Percentiles rank a stretch among this genome's conserved stretches.
phyloP scores from a whole-genome alignment of 805 yeast genomes.

The Candida chilensis region DNA sequence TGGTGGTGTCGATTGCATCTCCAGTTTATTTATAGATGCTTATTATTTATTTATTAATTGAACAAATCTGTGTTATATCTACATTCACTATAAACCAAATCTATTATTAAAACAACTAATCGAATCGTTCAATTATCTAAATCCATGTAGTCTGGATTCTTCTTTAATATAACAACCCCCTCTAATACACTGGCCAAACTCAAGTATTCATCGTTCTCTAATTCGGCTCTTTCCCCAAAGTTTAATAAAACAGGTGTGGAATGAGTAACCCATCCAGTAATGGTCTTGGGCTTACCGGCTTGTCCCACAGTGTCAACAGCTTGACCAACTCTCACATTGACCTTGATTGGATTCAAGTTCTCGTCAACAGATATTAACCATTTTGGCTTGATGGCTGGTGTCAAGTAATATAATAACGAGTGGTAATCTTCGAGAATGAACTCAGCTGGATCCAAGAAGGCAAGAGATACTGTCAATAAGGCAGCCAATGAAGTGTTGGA shows the following conservation, averaged over 20 bases:
- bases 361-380: constrained; percentile 91
- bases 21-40: constrained; percentile 1
- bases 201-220: constrained; percentile 89
- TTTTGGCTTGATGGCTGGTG: constrained; percentile 87
- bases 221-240: constrained; percentile 93
- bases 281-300: constrained; percentile 98
- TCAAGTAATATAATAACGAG: constrained; percentile 73
- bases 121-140: constrained; percentile 25
- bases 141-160: constrained; percentile 79
- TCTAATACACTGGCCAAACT: constrained; percentile 77
- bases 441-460: constrained; percentile 76
- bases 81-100: too few relatives aligned
- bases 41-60: constrained; percentile 1
- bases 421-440: constrained; percentile 75
- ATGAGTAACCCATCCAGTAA: constrained; percentile 99
- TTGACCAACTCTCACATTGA: constrained; percentile 96
- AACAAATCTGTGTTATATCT: constrained; percentile 1
- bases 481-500: constrained; percentile 89
- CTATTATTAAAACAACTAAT: constrained; percentile 1
- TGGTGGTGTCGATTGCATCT: neutral
- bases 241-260: constrained; percentile 93
- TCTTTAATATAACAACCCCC: constrained; percentile 87
- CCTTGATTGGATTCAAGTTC: constrained; percentile 83
- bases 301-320: constrained; percentile 99
- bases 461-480: constrained; percentile 72